Evolutionary conservation across 2,329 filamentous ascomycete species (phyloP).

Genomic region (Podosphaera xanthii): DNA sequence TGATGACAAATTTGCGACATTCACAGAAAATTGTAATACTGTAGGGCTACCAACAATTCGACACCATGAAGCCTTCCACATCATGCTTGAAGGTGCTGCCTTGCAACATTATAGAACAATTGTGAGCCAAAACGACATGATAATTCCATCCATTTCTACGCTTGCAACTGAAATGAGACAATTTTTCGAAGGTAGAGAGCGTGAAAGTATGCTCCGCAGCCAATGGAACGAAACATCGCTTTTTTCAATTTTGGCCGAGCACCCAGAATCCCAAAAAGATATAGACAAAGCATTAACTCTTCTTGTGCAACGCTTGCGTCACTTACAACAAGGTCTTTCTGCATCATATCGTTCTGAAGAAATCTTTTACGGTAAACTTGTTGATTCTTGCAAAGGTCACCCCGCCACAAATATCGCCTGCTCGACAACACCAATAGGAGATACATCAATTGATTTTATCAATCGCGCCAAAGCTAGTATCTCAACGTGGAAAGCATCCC

Average conservation of each 20-base stretch:
- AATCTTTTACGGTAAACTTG: not conserved
- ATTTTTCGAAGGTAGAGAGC: not conserved
- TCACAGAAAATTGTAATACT: not conserved
- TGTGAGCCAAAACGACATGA: not conserved
- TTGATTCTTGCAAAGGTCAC: not conserved
- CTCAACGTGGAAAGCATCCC: not conserved
- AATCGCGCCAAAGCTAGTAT: not conserved
- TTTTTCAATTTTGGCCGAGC: not conserved
- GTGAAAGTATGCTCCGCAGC: not conserved
- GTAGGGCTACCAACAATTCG: not conserved
- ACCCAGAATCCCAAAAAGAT: not conserved
- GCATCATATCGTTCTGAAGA: not conserved
- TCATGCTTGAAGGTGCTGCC: not conserved
- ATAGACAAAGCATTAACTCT: not conserved
- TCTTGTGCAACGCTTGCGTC: not conserved
- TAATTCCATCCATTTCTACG: not conserved
- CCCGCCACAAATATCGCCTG: not conserved
- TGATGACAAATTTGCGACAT: not conserved
- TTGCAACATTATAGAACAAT: not conserved
- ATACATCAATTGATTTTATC: conserved; percentile 1
- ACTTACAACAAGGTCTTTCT: not conserved
- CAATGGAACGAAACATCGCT: not conserved
- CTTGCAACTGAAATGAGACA: not conserved
- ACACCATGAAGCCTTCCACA: not conserved
- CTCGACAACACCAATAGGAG: not conserved